phyloP scores from a whole-genome alignment of 2,329 filamentous ascomycete species.

The Neopestalotiopsis sp. region DNA sequence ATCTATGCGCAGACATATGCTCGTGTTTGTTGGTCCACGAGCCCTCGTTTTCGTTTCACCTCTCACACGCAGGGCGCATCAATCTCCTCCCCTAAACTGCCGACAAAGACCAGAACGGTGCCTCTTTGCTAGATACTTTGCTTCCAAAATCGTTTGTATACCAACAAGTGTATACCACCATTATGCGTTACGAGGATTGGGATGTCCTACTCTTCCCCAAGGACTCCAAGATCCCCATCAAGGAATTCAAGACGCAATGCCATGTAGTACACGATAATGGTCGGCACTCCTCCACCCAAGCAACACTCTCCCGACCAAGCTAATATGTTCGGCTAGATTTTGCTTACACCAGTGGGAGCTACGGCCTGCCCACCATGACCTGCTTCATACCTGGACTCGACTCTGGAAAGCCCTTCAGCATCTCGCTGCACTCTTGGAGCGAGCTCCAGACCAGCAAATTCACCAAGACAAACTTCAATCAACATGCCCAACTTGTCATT shows the following conservation, averaged over 20 bases:
- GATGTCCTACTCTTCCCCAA: conserved; percentile 81
- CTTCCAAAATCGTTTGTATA: conserved; percentile 12
- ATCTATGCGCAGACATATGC: not conserved
- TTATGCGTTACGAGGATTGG: conserved; percentile 87
- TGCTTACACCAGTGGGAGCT: conserved; percentile 52
- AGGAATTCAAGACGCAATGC: conserved; percentile 83
- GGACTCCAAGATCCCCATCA: conserved; percentile 71
- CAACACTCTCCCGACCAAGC: conserved; percentile 9
- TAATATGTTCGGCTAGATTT: conserved; percentile 48
- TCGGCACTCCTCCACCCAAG: conserved; percentile 28
- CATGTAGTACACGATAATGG: conserved; percentile 66
- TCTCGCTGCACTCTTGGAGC: conserved; percentile 79
- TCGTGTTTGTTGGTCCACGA: not conserved
- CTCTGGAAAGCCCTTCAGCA: conserved; percentile 64
- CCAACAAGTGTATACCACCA: conserved; percentile 20
- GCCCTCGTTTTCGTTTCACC: not conserved
- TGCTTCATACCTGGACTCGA: conserved; percentile 73
- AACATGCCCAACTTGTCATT: conserved; percentile 59
- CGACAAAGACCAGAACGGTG: not conserved
- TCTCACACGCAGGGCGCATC: not conserved
- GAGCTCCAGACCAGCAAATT: conserved; percentile 64
- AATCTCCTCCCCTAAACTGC: not conserved
- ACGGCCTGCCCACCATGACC: conserved; percentile 69
- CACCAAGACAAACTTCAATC: conserved; percentile 57
- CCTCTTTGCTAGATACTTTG: not conserved